Conservation (phyloP, 2,329 filamentous ascomycete species). For the Stagonosporopsis cucurbitacearum region DNA sequence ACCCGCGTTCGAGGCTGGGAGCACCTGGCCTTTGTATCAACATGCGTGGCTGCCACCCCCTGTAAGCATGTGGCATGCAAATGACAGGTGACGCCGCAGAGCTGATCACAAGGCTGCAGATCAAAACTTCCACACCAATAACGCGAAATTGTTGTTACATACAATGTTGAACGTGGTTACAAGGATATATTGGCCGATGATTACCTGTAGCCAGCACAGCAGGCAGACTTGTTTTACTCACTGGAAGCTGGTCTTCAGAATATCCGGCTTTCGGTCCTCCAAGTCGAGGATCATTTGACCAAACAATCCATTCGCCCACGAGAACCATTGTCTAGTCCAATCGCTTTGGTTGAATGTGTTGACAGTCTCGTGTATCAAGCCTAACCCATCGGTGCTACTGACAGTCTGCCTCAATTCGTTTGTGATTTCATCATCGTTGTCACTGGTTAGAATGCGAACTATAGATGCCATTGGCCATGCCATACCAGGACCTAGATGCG, state of each 20-base stretch:
- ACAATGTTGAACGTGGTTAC: neutral
- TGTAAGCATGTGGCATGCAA: slow-evolving; percentile 4
- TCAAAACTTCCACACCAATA: slow-evolving; percentile 3
- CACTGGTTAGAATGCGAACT: slow-evolving; percentile 58
- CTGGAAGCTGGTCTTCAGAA: slow-evolving; percentile 55
- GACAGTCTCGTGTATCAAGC: slow-evolving; percentile 60
- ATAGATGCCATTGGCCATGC: slow-evolving; percentile 62
- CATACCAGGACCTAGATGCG: slow-evolving; percentile 55
- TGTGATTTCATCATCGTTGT: slow-evolving; percentile 56
- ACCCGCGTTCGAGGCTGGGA: slow-evolving; percentile 3
- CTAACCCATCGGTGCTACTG: slow-evolving; percentile 56
- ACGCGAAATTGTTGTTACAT: neutral
- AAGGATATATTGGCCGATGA: neutral
- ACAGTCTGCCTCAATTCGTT: slow-evolving; percentile 54
- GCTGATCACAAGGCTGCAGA: slow-evolving; percentile 3
- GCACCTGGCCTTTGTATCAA: slow-evolving; percentile 1
- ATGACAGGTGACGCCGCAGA: slow-evolving; percentile 6
- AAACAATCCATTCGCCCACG: slow-evolving; percentile 61
- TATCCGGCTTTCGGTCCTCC: slow-evolving; percentile 51
- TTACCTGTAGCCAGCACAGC: neutral
- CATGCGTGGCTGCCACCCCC: slow-evolving; percentile 2
- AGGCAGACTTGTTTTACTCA: slow-evolving; percentile 20
- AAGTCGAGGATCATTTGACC: slow-evolving; percentile 58
- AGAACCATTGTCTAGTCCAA: slow-evolving; percentile 60
- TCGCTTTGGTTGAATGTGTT: slow-evolving; percentile 55